Conservation (phyloP, 1,284 basidiomycete genomes). For the Sporisorium graminicola region DNA sequence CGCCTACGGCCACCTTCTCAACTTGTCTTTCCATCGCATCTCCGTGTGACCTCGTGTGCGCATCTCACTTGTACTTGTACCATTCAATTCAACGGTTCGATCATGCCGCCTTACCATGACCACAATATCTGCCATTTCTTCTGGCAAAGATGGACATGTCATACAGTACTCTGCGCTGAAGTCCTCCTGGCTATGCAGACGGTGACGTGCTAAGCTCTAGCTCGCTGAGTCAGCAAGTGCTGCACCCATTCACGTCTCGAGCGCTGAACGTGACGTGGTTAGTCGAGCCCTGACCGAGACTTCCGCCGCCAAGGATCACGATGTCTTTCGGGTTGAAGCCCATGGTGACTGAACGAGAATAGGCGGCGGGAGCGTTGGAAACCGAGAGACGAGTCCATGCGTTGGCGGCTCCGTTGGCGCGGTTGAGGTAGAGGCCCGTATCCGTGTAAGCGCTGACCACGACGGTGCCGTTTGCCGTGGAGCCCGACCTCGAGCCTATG, state of each 20-base stretch:
- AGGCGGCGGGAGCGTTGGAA: slow-evolving; percentile 23
- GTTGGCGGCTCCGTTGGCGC: slow-evolving; percentile 19
- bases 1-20: background rate
- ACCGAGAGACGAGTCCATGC: slow-evolving; percentile 34
- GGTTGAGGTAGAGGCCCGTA: slow-evolving; percentile 31
- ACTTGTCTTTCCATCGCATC: background rate
- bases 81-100: background rate
- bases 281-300: slow-evolving; percentile 21
- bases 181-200: no score
- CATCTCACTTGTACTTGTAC: slow-evolving; percentile 6
- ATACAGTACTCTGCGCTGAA: no score
- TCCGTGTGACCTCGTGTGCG: background rate
- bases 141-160: background rate
- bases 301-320: slow-evolving; percentile 23
- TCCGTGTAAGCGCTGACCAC: slow-evolving; percentile 64
- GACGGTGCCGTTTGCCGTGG: slow-evolving; percentile 64
- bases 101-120: background rate
- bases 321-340: slow-evolving; percentile 47
- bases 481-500: slow-evolving; percentile 45
- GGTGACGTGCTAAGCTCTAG: no score
- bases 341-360: slow-evolving; percentile 29
- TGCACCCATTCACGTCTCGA: slow-evolving; percentile 35
- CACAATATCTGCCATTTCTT: background rate
- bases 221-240: slow-evolving; percentile 4
- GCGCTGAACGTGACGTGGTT: slow-evolving; percentile 40